phyloP scores from a whole-genome alignment of 176 grass and related monocot species.

The Puya raimondii region DNA sequence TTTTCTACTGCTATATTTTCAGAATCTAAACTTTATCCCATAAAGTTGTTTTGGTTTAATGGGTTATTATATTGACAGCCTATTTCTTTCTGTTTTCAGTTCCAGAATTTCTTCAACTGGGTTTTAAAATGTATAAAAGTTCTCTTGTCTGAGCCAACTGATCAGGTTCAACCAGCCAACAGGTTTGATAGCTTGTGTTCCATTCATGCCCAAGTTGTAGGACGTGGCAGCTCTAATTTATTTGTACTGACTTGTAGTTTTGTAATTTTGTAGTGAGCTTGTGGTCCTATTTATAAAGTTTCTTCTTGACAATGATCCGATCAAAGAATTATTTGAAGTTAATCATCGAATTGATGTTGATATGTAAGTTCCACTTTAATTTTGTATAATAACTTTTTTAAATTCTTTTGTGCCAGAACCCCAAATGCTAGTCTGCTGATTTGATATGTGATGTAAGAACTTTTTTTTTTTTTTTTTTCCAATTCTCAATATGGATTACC shows the following conservation, averaged over 20 bases:
- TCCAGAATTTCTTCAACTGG: slow-evolving; percentile 98
- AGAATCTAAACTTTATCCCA: neutral
- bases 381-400: slow-evolving; percentile 3
- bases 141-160: slow-evolving; percentile 72
- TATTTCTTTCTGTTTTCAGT: slow-evolving; percentile 45
- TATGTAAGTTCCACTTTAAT: slow-evolving; percentile 52
- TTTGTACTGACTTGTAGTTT: slow-evolving; percentile 9
- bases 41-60: neutral
- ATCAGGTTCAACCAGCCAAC: slow-evolving; percentile 66
- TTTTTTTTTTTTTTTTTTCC: too few relatives aligned
- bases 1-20: neutral
- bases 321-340: slow-evolving; percentile 73
- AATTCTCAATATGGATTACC: too few relatives aligned
- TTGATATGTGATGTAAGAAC: neutral
- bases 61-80: slow-evolving; percentile 18
- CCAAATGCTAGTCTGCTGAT: neutral
- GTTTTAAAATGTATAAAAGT: slow-evolving; percentile 80
- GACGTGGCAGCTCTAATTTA: slow-evolving; percentile 11
- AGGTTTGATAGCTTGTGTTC: slow-evolving; percentile 31
- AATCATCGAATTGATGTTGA: slow-evolving; percentile 57
- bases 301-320: slow-evolving; percentile 66
- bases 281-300: slow-evolving; percentile 93
- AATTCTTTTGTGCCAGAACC: neutral
- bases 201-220: slow-evolving; percentile 15
- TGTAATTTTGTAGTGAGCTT: slow-evolving; percentile 53